These are phyloP conservation scores for Ogataea corticis DNA, from an alignment of 805 yeast species.

Conservation along the genomic window DNA sequence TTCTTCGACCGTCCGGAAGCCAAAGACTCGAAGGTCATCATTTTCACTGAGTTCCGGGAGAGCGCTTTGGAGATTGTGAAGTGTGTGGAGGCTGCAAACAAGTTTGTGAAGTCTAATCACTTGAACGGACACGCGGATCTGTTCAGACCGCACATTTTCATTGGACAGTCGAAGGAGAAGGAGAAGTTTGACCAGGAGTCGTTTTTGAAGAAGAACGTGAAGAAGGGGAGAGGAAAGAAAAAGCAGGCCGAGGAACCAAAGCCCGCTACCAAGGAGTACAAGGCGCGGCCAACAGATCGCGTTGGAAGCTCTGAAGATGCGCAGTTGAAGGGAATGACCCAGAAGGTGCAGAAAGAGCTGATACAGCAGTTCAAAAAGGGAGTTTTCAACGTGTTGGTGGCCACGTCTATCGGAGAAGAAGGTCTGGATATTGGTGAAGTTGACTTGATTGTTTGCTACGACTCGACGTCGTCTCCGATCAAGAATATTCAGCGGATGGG, in stretches of 20 bases:
- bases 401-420: conserved; percentile 98
- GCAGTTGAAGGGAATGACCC: conserved; percentile 84
- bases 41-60: conserved; percentile 86
- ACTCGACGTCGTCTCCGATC: conserved; percentile 90
- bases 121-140: conserved; percentile 30
- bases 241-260: conserved; percentile 30
- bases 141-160: conserved; percentile 77
- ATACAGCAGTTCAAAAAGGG: conserved; percentile 75
- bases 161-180: conserved; percentile 85
- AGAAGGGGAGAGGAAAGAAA: conserved; percentile 42
- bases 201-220: conserved; percentile 41
- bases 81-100: conserved; percentile 47
- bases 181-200: conserved; percentile 64
- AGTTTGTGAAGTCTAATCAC: conserved; percentile 10
- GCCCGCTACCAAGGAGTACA: conserved; percentile 29
- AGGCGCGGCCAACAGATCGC: conserved; percentile 37
- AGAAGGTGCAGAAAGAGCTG: conserved; percentile 79
- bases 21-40: conserved; percentile 69
- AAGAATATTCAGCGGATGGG: conserved; percentile 96
- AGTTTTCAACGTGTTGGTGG: conserved; percentile 75
- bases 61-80: conserved; percentile 87
- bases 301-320: conserved; percentile 74
- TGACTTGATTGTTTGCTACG: conserved; percentile 88
- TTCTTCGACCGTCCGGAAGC: conserved; percentile 50
- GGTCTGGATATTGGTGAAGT: conserved; percentile 99